Percentiles rank a stretch among this genome's conserved stretches.
phyloP scores from a whole-genome alignment of 108 stramenopile species.

The Conticribra weissflogii region DNA sequence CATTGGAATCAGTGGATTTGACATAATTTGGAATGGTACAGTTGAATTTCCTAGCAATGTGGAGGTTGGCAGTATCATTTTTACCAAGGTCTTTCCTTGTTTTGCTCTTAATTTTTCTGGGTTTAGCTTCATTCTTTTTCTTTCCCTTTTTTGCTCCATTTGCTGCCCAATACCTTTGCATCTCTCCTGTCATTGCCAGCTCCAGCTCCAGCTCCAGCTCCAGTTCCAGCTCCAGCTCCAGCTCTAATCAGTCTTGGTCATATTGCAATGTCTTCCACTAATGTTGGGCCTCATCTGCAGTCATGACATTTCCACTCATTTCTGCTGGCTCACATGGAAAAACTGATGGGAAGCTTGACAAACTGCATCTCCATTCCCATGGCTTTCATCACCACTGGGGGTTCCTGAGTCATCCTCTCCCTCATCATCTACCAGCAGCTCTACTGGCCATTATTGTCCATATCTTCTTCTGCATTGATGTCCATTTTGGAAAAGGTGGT shows the following conservation, averaged over 20 bases:
- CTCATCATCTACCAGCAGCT: slow-evolving; percentile 42
- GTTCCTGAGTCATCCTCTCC: slow-evolving; percentile 12
- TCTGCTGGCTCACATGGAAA: no score
- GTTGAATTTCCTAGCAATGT: slow-evolving; percentile 82
- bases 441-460: slow-evolving; percentile 26
- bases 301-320: slow-evolving; percentile 36
- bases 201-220: no score
- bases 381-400: neutral
- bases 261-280: slow-evolving; percentile 12
- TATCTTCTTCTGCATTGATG: slow-evolving; percentile 9
- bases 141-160: slow-evolving; percentile 33
- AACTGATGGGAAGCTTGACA: no score
- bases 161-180: neutral
- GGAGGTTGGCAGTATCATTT: slow-evolving; percentile 70
- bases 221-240: no score
- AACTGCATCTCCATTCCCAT: slow-evolving; percentile 35
- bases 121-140: slow-evolving; percentile 24
- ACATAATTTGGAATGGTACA: slow-evolving; percentile 70
- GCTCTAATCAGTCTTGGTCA: no score
- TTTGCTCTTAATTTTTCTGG: slow-evolving; percentile 58
- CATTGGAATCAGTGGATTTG: slow-evolving; percentile 78
- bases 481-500: slow-evolving; percentile 36
- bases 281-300: slow-evolving; percentile 20
- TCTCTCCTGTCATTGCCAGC: no score
- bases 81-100: slow-evolving; percentile 66